Base-by-base conservation (phyloP, 371 early-diverging fungal genomes). In the Rhizoclosmatium hyalinum region DNA sequence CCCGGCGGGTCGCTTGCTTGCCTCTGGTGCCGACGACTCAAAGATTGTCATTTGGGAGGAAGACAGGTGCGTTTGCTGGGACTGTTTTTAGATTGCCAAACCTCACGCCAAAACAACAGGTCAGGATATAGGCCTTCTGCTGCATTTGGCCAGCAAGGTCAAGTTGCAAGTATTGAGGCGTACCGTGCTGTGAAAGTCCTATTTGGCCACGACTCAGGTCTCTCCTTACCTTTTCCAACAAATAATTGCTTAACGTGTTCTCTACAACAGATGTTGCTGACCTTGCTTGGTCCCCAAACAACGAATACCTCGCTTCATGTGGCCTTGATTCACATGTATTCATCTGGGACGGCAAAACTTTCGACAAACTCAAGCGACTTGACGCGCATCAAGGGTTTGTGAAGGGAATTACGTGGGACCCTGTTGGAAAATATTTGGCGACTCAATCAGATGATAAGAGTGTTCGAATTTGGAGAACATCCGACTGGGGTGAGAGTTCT, bases 341-440 rank as follows among this genome's bases (percentile, higher is more conserved):
- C 61, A 90, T 97, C 32, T 98, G 96, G 97, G 79, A 92, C 80
- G 93, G 39, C 68, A 76, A 32, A 90, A 50, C 93, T 1, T 96
- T 96, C 80, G 93, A 79, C 32, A 80, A 76, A 43, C 24, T 76
- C 6, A 72, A 76, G 39, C 86, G 83, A 2, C 86, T 96, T 39
- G 90, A 91, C 73, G 89, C 86, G 43, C 97, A 96, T 74, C 76
- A 84, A 17, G 95, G 94, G 32, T 96, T 97, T 80, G 98, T 98
- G 17, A 98, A 99, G 82, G 99, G 99, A 1, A 79, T 99, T 1
- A 88, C 96, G 2, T 98, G 96, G 91, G 98, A 98, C 83, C 99
- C 99, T 8, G 92, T 92, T 2, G 97, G 97, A 21, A 91, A 93
- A 77, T 98, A 90, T 76, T 82, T 99, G 53, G 97, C 98, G 1